Conservation (phyloP, 257 asterid genomes). For the Solanum chiquidenum region DNA sequence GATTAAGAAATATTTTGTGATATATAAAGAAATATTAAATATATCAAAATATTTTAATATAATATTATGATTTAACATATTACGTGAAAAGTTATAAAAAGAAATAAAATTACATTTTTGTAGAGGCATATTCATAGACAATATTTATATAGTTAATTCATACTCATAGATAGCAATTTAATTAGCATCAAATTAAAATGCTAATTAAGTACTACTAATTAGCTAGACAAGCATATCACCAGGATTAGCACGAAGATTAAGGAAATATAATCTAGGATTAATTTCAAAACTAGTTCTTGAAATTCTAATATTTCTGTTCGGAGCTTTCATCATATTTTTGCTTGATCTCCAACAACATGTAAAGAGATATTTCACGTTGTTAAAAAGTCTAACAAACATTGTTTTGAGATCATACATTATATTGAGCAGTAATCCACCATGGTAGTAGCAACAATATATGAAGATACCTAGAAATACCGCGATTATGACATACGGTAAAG, state of each 20-base stretch:
- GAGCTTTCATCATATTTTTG: conserved; percentile 30
- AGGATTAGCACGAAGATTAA: neutral
- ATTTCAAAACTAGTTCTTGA: conserved; percentile 10
- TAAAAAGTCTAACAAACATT: neutral
- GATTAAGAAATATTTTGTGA: too few species aligned
- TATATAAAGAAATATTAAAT: too few species aligned
- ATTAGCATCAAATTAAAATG: neutral
- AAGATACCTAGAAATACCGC: neutral
- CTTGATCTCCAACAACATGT: neutral
- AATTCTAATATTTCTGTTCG: conserved; percentile 19
- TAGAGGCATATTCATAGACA: neutral
- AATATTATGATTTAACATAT: too few species aligned
- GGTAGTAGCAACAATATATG: neutral
- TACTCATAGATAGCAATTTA: too few species aligned
- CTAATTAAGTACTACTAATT: neutral
- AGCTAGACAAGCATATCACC: neutral
- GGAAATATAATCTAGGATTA: conserved; percentile 18
- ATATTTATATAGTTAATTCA: neutral
- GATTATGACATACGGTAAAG: neutral
- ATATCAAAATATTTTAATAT: too few species aligned
- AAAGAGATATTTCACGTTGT: neutral
- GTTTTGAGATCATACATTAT: neutral
- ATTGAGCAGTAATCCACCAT: neutral
- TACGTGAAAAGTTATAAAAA: too few species aligned
- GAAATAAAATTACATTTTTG: neutral